Conservation (phyloP, 371 early-diverging fungal genomes). For the Mucor circinelloides region DNA sequence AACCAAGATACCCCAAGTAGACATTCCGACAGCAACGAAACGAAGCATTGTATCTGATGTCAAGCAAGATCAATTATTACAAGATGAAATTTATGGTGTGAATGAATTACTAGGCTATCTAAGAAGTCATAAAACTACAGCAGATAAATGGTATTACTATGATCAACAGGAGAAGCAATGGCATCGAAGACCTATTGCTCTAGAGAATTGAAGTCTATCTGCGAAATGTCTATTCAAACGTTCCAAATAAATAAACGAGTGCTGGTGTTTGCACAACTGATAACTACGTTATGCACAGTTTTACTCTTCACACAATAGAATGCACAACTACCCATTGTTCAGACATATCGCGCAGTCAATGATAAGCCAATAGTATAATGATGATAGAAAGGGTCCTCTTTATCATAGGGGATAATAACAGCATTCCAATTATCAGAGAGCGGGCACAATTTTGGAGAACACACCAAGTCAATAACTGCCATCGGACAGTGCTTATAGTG, state of each 20-base stretch:
- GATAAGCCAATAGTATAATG: too few relatives aligned
- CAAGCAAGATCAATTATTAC: slow-evolving; percentile 32
- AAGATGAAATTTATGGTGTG: slow-evolving; percentile 39
- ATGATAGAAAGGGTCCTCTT: too few relatives aligned
- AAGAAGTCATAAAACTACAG: slow-evolving; percentile 32
- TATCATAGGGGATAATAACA: too few relatives aligned
- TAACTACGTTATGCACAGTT: too few relatives aligned
- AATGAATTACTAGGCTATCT: slow-evolving; percentile 24
- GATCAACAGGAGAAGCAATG: slow-evolving; percentile 24
- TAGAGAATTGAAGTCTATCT: not conserved
- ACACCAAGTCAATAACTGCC: too few relatives aligned
- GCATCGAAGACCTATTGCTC: slow-evolving; percentile 14
- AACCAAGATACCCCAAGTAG: slow-evolving; percentile 38
- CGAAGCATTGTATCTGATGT: slow-evolving; percentile 31
- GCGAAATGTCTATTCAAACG: not conserved
- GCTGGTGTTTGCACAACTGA: too few relatives aligned
- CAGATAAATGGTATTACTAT: slow-evolving; percentile 36
- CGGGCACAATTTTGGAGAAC: too few relatives aligned
- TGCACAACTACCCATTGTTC: too few relatives aligned
- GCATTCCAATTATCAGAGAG: too few relatives aligned
- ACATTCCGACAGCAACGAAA: not conserved
- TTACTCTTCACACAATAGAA: too few relatives aligned
- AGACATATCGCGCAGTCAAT: too few relatives aligned
- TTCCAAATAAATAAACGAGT: not conserved
- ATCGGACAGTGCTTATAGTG: too few relatives aligned